Conservation (phyloP, 1,284 basidiomycete genomes). For the Salmacisia buchloeana region DNA sequence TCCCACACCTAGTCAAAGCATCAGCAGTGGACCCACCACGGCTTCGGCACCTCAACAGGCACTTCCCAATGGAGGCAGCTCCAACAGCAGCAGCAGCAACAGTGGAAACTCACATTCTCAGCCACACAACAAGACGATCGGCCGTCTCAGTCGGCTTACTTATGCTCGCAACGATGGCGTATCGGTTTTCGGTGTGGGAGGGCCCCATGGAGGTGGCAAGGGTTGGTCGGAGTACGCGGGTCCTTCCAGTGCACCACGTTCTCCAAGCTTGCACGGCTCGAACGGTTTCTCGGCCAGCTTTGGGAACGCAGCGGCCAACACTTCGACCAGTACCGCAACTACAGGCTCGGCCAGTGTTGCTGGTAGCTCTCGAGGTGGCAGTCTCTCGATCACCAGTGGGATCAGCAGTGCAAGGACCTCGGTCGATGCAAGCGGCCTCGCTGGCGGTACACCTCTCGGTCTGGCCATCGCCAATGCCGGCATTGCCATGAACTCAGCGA, state of each 20-base stretch:
- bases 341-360: not conserved
- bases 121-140: not conserved
- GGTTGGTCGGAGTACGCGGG: not conserved
- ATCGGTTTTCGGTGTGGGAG: not conserved
- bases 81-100: not conserved
- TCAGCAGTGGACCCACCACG: too few relatives aligned
- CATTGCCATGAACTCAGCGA: not conserved
- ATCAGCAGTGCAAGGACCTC: not conserved
- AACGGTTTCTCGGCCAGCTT: not conserved
- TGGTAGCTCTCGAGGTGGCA: not conserved
- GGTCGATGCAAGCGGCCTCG: not conserved
- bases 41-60: not conserved
- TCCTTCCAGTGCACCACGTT: not conserved
- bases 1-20: too few relatives aligned
- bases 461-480: slow-evolving; percentile 1
- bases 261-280: not conserved
- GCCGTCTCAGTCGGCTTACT: not conserved
- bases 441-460: not conserved
- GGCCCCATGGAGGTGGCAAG: slow-evolving; percentile 4
- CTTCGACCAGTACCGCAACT: too few relatives aligned
- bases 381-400: not conserved
- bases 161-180: slow-evolving; percentile 1
- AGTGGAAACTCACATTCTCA: not conserved
- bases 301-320: not conserved
- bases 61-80: not conserved